Conservation (phyloP, 805 yeast genomes). For the Starmerella bombi region DNA sequence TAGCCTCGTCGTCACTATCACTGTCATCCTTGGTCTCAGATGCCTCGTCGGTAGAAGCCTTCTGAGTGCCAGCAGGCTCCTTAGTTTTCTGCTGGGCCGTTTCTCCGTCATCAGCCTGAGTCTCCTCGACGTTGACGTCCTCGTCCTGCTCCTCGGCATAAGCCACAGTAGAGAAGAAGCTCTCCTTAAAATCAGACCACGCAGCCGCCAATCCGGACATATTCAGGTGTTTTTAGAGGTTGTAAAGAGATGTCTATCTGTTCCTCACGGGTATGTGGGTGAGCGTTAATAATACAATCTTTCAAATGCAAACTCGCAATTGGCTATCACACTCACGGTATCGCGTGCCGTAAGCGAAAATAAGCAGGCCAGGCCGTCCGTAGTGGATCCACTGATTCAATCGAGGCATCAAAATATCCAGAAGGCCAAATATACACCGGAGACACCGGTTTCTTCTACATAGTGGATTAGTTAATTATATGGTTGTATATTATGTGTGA, state of each 20-base stretch:
- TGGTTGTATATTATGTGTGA: no score
- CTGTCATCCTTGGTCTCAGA: slow-evolving; percentile 15
- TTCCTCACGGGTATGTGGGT: no score
- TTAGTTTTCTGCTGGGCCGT: no score
- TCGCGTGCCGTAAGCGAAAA: no score
- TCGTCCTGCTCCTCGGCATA: slow-evolving; percentile 48
- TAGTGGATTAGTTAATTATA: no score
- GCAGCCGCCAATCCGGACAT: slow-evolving; percentile 27
- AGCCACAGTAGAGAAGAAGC: slow-evolving; percentile 64
- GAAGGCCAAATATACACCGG: no score
- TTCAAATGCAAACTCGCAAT: not conserved
- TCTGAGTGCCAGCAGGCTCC: slow-evolving; percentile 4
- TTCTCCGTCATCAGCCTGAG: slow-evolving; percentile 5
- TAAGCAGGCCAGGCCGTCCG: no score
- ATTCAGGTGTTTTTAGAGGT: not conserved
- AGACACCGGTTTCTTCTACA: no score
- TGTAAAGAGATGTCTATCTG: not conserved
- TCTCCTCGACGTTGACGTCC: slow-evolving; percentile 12
- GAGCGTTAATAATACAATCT: slow-evolving; percentile 13
- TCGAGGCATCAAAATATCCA: no score
- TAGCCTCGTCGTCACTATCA: slow-evolving; percentile 26
- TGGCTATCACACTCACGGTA: slow-evolving; percentile 3
- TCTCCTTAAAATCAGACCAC: slow-evolving; percentile 64
- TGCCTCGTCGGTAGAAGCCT: slow-evolving; percentile 4
- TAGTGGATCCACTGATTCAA: no score